Percentiles rank a stretch among this genome's conserved stretches.
phyloP scores from a whole-genome alignment of 495 filamentous ascomycete genomes.

The Penicillium steckii region DNA sequence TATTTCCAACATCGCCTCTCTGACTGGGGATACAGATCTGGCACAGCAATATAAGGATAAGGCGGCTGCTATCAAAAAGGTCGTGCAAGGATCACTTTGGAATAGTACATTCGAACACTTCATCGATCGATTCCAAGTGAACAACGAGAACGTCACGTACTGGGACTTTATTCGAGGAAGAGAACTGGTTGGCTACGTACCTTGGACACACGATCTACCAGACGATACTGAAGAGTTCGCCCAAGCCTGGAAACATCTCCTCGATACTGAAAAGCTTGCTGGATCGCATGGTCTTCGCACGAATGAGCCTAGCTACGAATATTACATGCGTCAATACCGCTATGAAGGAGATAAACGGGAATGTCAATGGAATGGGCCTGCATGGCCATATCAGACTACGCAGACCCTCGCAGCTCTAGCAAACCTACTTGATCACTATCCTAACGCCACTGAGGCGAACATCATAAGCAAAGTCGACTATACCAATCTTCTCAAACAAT shows the following conservation, averaged over 20 bases:
- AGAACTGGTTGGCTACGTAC: constrained; percentile 30
- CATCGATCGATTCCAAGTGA: constrained; percentile 29
- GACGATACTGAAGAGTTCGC: constrained; percentile 24
- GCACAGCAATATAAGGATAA: constrained; percentile 17
- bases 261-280: constrained; percentile 17
- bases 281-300: constrained; percentile 27
- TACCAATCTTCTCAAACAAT: constrained; percentile 23
- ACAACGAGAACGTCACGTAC: constrained; percentile 27
- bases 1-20: constrained; percentile 25
- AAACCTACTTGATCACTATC: constrained; percentile 32
- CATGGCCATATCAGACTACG: constrained; percentile 32
- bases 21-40: constrained; percentile 16
- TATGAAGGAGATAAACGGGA: constrained; percentile 24
- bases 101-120: constrained; percentile 33
- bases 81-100: constrained; percentile 25
- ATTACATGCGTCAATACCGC: constrained; percentile 29
- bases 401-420: constrained; percentile 27
- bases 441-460: constrained; percentile 9
- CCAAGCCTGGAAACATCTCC: constrained; percentile 17
- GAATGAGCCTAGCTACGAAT: constrained; percentile 30
- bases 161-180: constrained; percentile 32
- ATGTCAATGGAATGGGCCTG: constrained; percentile 34
- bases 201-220: constrained; percentile 30
- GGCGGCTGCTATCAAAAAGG: constrained; percentile 17
- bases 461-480: constrained; percentile 22